phyloP scores from a whole-genome alignment of 2,329 filamentous ascomycete species.

The Huntiella decipiens region DNA sequence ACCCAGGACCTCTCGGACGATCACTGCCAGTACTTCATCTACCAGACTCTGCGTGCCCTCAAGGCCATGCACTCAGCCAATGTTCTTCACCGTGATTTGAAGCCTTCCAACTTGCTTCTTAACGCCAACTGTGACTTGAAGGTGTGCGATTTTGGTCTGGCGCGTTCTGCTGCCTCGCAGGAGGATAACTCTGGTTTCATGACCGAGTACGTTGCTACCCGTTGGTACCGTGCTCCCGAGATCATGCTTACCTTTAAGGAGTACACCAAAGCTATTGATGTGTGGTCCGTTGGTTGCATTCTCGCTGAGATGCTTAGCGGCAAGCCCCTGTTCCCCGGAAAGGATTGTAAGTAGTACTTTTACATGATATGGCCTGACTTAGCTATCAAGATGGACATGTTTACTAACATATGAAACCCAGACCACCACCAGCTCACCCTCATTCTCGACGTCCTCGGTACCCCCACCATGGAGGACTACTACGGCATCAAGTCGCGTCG shows the following conservation, averaged over 20 bases:
- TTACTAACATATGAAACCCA: conserved; percentile 19
- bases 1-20: conserved; percentile 97
- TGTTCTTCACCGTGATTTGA: conserved; percentile 89
- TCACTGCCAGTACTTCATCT: conserved; percentile 99
- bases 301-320: conserved; percentile 97
- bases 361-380: background rate
- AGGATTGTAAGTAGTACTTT: conserved; percentile 57
- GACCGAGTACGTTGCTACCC: conserved; percentile 98
- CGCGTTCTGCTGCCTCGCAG: conserved; percentile 84
- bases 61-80: conserved; percentile 99
- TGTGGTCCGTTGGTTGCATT: conserved; percentile 98
- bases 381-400: background rate
- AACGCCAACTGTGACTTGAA: conserved; percentile 99
- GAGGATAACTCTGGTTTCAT: conserved; percentile 99
- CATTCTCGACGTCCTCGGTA: conserved; percentile 91
- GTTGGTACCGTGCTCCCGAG: conserved; percentile 97
- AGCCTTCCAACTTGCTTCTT: conserved; percentile 88
- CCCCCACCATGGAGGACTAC: conserved; percentile 99
- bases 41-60: conserved; percentile 89
- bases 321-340: conserved; percentile 93
- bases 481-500: conserved; percentile 98
- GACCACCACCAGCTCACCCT: conserved; percentile 96
- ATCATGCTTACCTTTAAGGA: conserved; percentile 99
- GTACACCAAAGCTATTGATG: conserved; percentile 98
- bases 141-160: conserved; percentile 95